A percentile compares a stretch with the other conserved stretches of the same genome.
These are phyloP conservation scores for Pascua guehoae DNA, from an alignment of 1,284 basidiomycete genomes.

Conservation along the genomic window DNA sequence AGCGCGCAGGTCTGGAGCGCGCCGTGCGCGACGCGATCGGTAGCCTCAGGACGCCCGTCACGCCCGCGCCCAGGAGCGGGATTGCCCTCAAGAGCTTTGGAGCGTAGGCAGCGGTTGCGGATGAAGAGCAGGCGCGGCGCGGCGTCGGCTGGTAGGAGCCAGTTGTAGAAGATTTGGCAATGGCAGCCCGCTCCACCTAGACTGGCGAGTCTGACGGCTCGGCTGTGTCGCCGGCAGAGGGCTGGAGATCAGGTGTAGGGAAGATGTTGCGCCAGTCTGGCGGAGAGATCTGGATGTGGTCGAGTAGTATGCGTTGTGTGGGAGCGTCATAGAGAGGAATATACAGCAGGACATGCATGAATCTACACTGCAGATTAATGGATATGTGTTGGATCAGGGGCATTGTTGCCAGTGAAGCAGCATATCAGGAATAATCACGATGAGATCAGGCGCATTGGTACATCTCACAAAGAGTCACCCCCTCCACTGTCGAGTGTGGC, in stretches of 20 bases:
- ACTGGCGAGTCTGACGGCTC: background rate
- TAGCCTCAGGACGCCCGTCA: slow-evolving; percentile 19
- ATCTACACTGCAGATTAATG: no score
- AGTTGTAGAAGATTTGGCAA: background rate
- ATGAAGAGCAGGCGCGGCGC: background rate
- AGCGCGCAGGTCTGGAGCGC: slow-evolving; percentile 66
- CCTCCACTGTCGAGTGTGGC: no score
- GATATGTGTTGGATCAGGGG: no score
- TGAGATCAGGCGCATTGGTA: no score
- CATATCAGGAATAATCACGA: no score
- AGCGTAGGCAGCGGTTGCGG: background rate
- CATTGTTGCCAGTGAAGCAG: no score
- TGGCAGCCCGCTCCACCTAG: background rate
- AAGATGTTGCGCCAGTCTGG: background rate
- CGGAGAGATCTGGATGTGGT: background rate
- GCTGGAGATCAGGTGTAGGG: background rate
- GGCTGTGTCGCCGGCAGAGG: no score
- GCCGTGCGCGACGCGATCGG: slow-evolving; percentile 73
- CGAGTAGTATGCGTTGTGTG: no score
- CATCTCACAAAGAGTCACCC: no score
- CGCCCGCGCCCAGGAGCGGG: slow-evolving; percentile 28
- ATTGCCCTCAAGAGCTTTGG: slow-evolving; percentile 48
- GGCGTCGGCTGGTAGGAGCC: background rate
- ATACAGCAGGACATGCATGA: no score
- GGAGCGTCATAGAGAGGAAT: no score